Evolutionary conservation across 2,329 filamentous ascomycete genomes (phyloP), one percentile per base, ranked within the genome.

Genomic region (Alternaria dauci): DNA sequence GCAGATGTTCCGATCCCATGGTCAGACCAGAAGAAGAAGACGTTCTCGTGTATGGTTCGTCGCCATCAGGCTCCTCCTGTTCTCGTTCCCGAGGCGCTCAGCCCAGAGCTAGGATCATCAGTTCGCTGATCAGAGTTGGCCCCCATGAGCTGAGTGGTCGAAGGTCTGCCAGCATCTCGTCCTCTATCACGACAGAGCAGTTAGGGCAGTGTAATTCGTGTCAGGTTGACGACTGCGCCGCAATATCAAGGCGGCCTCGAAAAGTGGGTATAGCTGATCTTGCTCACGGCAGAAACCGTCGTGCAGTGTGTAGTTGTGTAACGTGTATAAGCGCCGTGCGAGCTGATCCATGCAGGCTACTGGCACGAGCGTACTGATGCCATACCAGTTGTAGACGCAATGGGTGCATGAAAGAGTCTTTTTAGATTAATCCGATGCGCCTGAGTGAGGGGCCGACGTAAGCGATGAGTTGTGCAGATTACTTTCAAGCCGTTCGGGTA

Each of bases 41-140:
- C 48, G 50, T 62, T 52, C 48, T 54, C 52, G 47, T 38, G 23
- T 26, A 23, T 53, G 52, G 52, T 53, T 59, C 55, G 52, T 25
- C 46, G 52, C 36, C 51, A 38, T 47, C 42, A 52, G 20, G 39
- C 54, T 53, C 47, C 51, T 58, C 36, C 41, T 39, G 54, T 58
- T 55, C 54, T 52, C 28, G 55, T 54, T 55, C 53, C 53, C 59
- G 34, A 52, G 46, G 41, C 47, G 46, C 54, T 61, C 57, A 61
- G 38, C 52, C 46, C 38, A 47, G 42, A 63, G 63, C 63, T 63
- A 56, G 61, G 63, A 58, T 61, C 63, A 66, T 42, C 46, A 54
- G 63, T 66, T 66, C 54, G 55, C 43, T 50, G 55, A 59, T 54
- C 59, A 54, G 36, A 54, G 50, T 43, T 41, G 59, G 50, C 38